These are phyloP conservation scores for Fraxinus xanthoxyloides DNA, from an alignment of 305 asterid species.

Conservation along the genomic window DNA sequence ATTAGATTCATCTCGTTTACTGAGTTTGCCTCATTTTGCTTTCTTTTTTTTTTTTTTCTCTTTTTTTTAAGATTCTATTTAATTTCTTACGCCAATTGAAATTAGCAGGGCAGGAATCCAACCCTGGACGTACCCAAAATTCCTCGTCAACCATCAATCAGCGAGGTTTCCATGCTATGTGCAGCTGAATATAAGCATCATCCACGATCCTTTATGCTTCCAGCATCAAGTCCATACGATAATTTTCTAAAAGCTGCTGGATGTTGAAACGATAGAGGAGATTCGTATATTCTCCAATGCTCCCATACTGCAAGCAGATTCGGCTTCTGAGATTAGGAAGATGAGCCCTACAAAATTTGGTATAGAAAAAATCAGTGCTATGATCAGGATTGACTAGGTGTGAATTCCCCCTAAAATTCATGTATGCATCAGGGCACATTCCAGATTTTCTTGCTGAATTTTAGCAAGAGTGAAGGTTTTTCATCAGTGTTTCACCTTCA, in stretches of 20 bases:
- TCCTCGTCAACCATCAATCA: slow-evolving; percentile 27
- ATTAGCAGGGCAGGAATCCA: slow-evolving; percentile 47
- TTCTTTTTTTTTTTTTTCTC: neutral
- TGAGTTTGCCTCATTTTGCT: neutral
- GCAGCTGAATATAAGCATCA: slow-evolving; percentile 49
- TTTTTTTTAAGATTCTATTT: neutral
- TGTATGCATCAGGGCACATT: neutral
- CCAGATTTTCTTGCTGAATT: neutral
- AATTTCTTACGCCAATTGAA: slow-evolving; percentile 13
- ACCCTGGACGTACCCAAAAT: slow-evolving; percentile 33
- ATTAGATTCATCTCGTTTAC: neutral
- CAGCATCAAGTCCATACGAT: slow-evolving; percentile 85
- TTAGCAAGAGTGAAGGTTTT: neutral
- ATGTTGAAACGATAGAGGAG: slow-evolving; percentile 26
- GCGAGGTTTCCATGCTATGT: slow-evolving; percentile 34
- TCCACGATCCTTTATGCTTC: slow-evolving; percentile 62
- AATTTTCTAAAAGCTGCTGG: slow-evolving; percentile 94
- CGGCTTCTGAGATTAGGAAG: slow-evolving; percentile 16
- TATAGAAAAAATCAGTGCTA: neutral
- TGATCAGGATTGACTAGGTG: neutral
- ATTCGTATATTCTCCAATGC: neutral
- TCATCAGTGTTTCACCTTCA: neutral
- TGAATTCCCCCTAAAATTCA: neutral
- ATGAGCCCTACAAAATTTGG: neutral
- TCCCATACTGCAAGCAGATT: neutral